These are phyloP conservation scores for Xanthoceras sorbifolium DNA, from an alignment of 345 rosid species.

Conservation along the genomic window DNA sequence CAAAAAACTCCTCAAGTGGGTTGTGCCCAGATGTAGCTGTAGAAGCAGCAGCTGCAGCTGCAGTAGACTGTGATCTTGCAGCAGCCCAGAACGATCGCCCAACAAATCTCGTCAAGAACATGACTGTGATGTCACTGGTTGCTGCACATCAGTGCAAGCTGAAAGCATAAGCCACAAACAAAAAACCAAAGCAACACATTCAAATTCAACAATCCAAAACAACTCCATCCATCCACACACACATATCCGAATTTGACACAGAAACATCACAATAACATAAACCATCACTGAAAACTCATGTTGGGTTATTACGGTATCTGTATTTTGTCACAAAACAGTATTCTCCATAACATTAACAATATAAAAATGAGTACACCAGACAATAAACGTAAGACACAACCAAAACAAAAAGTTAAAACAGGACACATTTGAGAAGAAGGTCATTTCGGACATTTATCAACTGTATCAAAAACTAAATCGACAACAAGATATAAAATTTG, in stretches of 20 bases:
- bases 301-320: too few species aligned
- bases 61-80: slow-evolving; percentile 60
- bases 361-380: too few species aligned
- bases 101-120: slow-evolving; percentile 65
- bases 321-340: too few species aligned
- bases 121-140: slow-evolving; percentile 16
- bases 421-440: neutral
- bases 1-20: slow-evolving; percentile 87
- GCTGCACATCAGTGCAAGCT: neutral
- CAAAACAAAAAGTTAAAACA: too few species aligned
- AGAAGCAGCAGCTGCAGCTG: slow-evolving; percentile 59
- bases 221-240: too few species aligned
- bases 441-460: neutral
- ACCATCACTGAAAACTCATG: too few species aligned
- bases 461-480: neutral
- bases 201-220: neutral
- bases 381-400: too few species aligned
- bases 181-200: too few species aligned
- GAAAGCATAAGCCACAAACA: neutral
- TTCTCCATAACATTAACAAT: too few species aligned
- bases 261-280: too few species aligned
- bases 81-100: slow-evolving; percentile 69
- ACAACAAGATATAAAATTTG: neutral
- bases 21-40: slow-evolving; percentile 41
- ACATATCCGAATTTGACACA: too few species aligned